Base-by-base conservation (phyloP, 768 basidiomycete genomes). In the Pisolithus sp. region DNA sequence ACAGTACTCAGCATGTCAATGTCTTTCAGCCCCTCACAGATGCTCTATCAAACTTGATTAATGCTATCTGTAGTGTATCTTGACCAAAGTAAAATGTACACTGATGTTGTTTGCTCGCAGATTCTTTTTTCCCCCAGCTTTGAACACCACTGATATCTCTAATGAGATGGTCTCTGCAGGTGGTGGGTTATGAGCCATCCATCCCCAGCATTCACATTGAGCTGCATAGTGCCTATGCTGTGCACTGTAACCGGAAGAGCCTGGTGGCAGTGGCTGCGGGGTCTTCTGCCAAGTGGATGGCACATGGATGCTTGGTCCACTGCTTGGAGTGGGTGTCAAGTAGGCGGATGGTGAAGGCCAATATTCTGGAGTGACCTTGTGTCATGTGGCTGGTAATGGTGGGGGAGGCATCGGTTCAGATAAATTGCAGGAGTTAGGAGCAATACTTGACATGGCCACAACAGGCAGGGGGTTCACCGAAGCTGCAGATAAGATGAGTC, bases 201-300 rank as follows among this genome's bases (percentile, higher is more conserved):
- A 20, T 8, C 45, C 31, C 51, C 51, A 47, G 23, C 23, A 15
- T 30, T 52, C 37, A 6, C 24, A 7, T 30, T 46, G 5, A 10
- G 51, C 30, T 18, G n/a, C 24, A 41, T 52, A 52, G n/a, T 38
- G 26, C 20, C 26, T 37, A 47, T 52, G 51, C 30, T 52, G 45
- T 23, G 30, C 3, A 9, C 38, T 28, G 37, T 52, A 52, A 31
- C 51, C 51, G 2, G 34, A n/a, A 30, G 46, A 23, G 1, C 18
- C 46, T 30, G 24, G 28, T 15, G 30, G 46, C 17, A 46, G 46
- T 28, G 46, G 7, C n/a, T n/a, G 30, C 26, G 21, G 31, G 26
- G 18, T 6, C 3, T 18, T 28, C 7, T 46, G 31, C 46, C 24
- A 46, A 50, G n/a, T n/a, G n/a, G n/a, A n/a, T n/a, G n/a, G n/a